Conservation (phyloP, 176 grass and related monocot species). For the Oropetium thomaeum region DNA sequence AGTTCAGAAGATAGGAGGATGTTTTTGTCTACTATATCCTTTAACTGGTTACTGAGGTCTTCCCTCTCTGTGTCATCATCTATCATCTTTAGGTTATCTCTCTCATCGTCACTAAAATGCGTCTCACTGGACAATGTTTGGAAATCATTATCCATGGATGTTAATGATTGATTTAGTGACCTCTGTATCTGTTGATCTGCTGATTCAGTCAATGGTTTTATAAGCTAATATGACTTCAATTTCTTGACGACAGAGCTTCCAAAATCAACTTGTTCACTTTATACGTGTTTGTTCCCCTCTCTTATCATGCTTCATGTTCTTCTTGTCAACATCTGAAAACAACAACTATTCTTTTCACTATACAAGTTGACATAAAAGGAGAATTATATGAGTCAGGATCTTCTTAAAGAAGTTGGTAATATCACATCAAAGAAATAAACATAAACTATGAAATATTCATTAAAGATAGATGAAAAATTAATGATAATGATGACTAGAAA, state of each 20-base stretch:
- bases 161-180: conserved; percentile 32
- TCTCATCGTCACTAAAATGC: conserved; percentile 41
- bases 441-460: background rate
- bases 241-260: no score
- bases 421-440: no score
- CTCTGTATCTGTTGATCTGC: conserved; percentile 37
- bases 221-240: no score
- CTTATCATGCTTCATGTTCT: no score
- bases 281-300: no score
- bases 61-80: conserved; percentile 33
- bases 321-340: no score
- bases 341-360: no score
- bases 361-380: no score
- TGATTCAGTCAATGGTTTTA: conserved; percentile 46
- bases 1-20: conserved; percentile 29
- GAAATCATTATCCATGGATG: conserved; percentile 42
- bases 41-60: conserved; percentile 32
- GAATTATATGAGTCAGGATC: no score
- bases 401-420: no score
- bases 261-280: no score
- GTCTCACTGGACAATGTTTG: conserved; percentile 38
- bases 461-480: background rate
- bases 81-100: conserved; percentile 35
- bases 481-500: background rate
- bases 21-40: conserved; percentile 30